phyloP scores from a whole-genome alignment of 345 rosid species.

The Melaleuca quinquenervia region DNA sequence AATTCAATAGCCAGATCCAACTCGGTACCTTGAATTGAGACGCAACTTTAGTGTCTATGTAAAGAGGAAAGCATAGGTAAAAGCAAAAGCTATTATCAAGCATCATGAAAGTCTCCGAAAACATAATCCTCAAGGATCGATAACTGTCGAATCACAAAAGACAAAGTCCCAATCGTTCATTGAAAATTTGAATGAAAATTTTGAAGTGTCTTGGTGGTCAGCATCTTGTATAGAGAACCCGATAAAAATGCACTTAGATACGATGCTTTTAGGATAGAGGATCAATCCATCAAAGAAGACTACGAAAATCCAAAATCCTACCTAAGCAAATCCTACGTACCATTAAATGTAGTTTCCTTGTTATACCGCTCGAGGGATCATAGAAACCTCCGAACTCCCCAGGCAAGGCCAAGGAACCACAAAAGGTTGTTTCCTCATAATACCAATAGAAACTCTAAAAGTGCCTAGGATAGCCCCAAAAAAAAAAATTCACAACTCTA shows the following conservation, averaged over 20 bases:
- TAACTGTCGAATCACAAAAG: not conserved
- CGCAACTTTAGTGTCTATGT: not conserved
- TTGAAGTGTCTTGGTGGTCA: not conserved
- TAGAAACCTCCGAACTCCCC: not conserved
- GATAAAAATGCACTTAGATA: not conserved
- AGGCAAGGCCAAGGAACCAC: not conserved
- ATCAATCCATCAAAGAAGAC: not conserved
- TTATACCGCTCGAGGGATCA: not conserved
- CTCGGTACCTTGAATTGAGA: not conserved
- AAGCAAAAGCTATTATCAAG: not conserved
- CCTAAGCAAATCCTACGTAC: not conserved
- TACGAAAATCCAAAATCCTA: not conserved
- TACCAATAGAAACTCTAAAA: not conserved
- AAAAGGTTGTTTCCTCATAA: not conserved
- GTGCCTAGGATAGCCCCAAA: not conserved
- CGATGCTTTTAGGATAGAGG: not conserved
- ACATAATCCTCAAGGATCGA: not conserved
- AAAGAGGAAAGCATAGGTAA: not conserved
- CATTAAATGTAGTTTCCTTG: not conserved
- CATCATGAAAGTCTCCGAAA: too few relatives aligned
- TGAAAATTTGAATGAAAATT: not conserved
- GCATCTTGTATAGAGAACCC: not conserved
- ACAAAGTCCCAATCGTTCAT: not conserved
- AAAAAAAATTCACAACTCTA: not conserved
- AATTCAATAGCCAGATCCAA: not conserved